Evolutionary conservation across 176 grass and related monocot genomes (phyloP).

Genomic region (Bothriochloa decipiens): DNA sequence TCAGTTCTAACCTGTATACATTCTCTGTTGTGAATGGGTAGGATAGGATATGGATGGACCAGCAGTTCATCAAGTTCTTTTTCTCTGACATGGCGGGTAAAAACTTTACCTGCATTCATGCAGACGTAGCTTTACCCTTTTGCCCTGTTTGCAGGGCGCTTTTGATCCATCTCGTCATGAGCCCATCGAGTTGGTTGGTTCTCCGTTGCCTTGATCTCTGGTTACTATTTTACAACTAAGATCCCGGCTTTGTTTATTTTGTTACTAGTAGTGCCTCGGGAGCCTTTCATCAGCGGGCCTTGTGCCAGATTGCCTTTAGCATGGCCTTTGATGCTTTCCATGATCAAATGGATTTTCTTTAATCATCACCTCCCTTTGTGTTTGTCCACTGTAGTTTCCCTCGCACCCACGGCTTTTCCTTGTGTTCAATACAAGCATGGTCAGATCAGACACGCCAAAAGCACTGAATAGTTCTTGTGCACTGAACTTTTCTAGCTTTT

Average conservation of each 20-base stretch:
- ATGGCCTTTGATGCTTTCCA: conserved; percentile 43
- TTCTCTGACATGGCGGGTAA: not conserved
- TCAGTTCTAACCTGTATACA: not conserved
- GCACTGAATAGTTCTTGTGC: not conserved
- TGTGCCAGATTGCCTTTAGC: conserved; percentile 39
- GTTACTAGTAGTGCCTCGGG: not conserved
- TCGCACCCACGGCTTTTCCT: not conserved
- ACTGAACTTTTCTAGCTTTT: not conserved
- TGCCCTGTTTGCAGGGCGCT: conserved; percentile 9
- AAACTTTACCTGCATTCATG: conserved; percentile 33
- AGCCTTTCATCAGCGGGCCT: conserved; percentile 17
- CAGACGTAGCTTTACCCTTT: conserved; percentile 39
- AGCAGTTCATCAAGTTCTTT: conserved; percentile 4
- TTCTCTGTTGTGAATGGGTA: not conserved
- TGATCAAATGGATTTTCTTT: conserved; percentile 46
- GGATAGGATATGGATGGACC: not conserved
- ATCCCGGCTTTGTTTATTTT: conserved; percentile 28
- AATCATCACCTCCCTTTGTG: not conserved
- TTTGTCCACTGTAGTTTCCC: conserved; percentile 14
- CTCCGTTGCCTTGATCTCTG: conserved; percentile 20
- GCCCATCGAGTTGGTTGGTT: not conserved
- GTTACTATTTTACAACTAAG: conserved; percentile 15
- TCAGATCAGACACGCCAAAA: not conserved
- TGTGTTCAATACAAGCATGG: not conserved
- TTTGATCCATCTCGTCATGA: conserved; percentile 26